Evolutionary conservation across 306 rosid genomes (phyloP), one percentile per base, ranked within the genome.

Genomic region (Datisca glomerata): DNA sequence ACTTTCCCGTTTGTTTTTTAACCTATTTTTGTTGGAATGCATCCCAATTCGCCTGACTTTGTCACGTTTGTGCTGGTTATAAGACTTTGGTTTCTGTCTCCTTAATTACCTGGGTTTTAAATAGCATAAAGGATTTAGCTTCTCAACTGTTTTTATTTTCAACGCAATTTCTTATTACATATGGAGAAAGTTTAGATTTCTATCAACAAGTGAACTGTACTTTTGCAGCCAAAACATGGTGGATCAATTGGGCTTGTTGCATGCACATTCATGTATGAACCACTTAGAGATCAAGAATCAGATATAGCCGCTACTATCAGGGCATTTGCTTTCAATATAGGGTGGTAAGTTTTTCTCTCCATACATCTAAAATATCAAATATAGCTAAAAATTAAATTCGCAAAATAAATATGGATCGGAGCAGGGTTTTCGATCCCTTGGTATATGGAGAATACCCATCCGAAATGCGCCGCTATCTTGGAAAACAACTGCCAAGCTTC

Each of bases 401-500:
- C 2, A 40, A 18, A 8, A 3, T 12, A 41, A 41, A 20, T 19
- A 3, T 31, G 36, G 36, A 14, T 3, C 36, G 2, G n/a, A 42
- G 5, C 38, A 80, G 85, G 85, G 1, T 23, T 6, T 27, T 69
- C 0, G 81, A 76, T 64, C 79, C 92, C 9, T 4, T 75, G 0
- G 65, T 72, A 12, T 64, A 68, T 47, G 92, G 85, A 21, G 67
- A 72, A n/a, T 75, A 75, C 51, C 92, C 92, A 3, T 18, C 36
- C 16, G 79, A 72, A 62, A 75, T 75, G 92, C 76, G 27, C 7
- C 6, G 37, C 8, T 56, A 61, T 32, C 82, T 65, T 22, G 79
- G 87, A 12, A 55, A 18, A 21, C 58, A 42, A 41, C 45, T 78
- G 53, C 87, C 79, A 24, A 58, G 19, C 4, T 71, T 82, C 53